These are phyloP conservation scores for Claviceps paspali DNA, from an alignment of 2,329 filamentous ascomycete genomes.

Conservation along the genomic window DNA sequence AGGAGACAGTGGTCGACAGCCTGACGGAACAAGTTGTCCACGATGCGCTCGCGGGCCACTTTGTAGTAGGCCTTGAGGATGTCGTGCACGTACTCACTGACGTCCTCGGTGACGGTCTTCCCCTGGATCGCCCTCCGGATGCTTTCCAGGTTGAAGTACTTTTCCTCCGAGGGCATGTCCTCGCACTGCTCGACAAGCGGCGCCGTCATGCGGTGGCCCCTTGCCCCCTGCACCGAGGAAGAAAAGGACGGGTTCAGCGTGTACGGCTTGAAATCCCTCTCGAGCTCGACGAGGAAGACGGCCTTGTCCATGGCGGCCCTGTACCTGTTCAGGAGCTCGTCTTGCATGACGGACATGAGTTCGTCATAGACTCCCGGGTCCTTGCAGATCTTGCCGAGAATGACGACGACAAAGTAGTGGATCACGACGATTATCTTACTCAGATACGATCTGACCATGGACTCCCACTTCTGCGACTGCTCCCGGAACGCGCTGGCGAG, in stretches of 20 bases:
- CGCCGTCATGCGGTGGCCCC: slow-evolving; percentile 6
- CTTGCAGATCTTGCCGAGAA: slow-evolving; percentile 27
- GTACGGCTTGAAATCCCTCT: slow-evolving; percentile 27
- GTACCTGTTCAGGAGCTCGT: slow-evolving; percentile 31
- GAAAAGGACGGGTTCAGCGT: slow-evolving; percentile 41
- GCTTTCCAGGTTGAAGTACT: neutral
- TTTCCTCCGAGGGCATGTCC: neutral
- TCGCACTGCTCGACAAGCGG: neutral
- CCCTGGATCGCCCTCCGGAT: slow-evolving; percentile 7
- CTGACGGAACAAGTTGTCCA: slow-evolving; percentile 47
- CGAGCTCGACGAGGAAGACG: slow-evolving; percentile 35
- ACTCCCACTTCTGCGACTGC: slow-evolving; percentile 38
- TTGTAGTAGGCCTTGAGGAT: slow-evolving; percentile 47
- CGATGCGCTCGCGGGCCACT: slow-evolving; percentile 43
- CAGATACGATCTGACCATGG: slow-evolving; percentile 31
- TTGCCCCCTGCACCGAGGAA: slow-evolving; percentile 17
- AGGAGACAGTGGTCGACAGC: slow-evolving; percentile 11
- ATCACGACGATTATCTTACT: slow-evolving; percentile 34
- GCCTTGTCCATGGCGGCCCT: slow-evolving; percentile 30
- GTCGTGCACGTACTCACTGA: slow-evolving; percentile 40
- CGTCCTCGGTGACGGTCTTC: slow-evolving; percentile 18
- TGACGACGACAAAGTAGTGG: slow-evolving; percentile 32
- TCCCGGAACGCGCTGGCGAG: slow-evolving; percentile 32
- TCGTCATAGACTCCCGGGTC: slow-evolving; percentile 26
- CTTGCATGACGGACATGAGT: slow-evolving; percentile 29